Evolutionary conservation across 2,329 filamentous ascomycete genomes (phyloP), one percentile per base, ranked within the genome.

Genomic region (Cordyceps sp.): DNA sequence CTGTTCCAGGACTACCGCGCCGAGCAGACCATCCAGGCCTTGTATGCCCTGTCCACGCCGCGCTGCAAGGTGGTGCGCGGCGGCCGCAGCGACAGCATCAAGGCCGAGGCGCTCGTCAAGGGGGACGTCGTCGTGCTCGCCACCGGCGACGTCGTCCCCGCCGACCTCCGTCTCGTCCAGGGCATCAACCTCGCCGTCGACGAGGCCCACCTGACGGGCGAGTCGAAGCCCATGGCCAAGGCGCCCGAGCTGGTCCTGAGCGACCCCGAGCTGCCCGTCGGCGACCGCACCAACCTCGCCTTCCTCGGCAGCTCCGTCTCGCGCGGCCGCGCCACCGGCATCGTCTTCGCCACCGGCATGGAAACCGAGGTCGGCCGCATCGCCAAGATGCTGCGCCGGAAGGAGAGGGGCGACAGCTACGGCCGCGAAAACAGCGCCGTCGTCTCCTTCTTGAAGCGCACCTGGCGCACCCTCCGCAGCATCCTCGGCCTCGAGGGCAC

Each of bases 141-240:
- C 40, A 73, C 70, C 26, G 78, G 78, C 40, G 76, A 80, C 48
- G 72, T 78, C 30, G 64, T 81, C 23, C 75, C 78, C 5, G 78
- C 77, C 22, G 78, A 83, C 52, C 55, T 81, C 31, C 66, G 75
- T 38, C 57, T 75, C 15, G 52, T 76, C 38, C 65, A 76, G 39
- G 69, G 67, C 35, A 71, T 84, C 54, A 86, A 86, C 50, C 58
- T 83, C 36, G 78, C 77, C 31, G 78, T 77, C 40, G 81, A 92
- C 38, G 78, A 83, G 52, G 75, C 78, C 10, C 64, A 80, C 36
- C 65, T 83, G 25, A 84, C 78, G 12, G 78, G 78, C 39, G 78
- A 84, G 56, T 79, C 78, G 23, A 53, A 78, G 6, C 73, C 78
- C 36, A 73, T 78, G 33, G 69, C 62, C 60, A 77, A 83, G 57